Evolutionary conservation across 768 basidiomycete genomes (phyloP).

Genomic region (Agrocybe pediades): DNA sequence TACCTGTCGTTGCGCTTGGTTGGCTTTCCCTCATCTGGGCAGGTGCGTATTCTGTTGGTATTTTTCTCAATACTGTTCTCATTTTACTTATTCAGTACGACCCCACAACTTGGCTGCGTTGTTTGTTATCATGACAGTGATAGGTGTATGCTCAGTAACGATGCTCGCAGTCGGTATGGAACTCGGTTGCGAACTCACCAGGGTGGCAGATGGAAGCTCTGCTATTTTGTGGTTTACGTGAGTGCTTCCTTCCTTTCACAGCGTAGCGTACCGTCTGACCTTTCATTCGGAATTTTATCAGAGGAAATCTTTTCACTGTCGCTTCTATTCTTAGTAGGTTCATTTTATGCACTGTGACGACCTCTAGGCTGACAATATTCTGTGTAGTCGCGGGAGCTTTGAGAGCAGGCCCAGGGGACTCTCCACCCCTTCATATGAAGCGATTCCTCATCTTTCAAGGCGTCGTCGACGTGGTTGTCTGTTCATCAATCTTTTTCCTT

Average conservation of each 20-base stretch:
- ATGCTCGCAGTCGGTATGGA: constrained; percentile 80
- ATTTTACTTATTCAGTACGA: constrained; percentile 44
- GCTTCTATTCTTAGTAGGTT: constrained; percentile 61
- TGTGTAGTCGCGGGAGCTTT: constrained; percentile 64
- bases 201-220: constrained; percentile 77
- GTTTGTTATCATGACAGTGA: constrained; percentile 66
- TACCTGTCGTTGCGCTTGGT: constrained; percentile 58
- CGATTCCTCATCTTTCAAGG: constrained; percentile 70
- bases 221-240: constrained; percentile 78
- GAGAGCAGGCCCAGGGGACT: constrained; percentile 57
- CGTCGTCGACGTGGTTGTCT: constrained; percentile 40
- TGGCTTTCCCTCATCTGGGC: constrained; percentile 87
- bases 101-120: constrained; percentile 61
- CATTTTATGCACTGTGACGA: not conserved
- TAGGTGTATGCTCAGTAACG: constrained; percentile 66
- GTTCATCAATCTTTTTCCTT: constrained; percentile 48
- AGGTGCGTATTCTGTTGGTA: constrained; percentile 35
- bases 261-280: constrained; percentile 4
- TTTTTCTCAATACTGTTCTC: not conserved
- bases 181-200: constrained; percentile 76
- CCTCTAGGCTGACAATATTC: not conserved
- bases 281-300: constrained; percentile 26
- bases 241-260: constrained; percentile 22
- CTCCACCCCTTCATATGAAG: constrained; percentile 77
- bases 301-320: constrained; percentile 67